Conservation (phyloP, 1,139 yeast species). For the Suhomyces guaymorum region DNA sequence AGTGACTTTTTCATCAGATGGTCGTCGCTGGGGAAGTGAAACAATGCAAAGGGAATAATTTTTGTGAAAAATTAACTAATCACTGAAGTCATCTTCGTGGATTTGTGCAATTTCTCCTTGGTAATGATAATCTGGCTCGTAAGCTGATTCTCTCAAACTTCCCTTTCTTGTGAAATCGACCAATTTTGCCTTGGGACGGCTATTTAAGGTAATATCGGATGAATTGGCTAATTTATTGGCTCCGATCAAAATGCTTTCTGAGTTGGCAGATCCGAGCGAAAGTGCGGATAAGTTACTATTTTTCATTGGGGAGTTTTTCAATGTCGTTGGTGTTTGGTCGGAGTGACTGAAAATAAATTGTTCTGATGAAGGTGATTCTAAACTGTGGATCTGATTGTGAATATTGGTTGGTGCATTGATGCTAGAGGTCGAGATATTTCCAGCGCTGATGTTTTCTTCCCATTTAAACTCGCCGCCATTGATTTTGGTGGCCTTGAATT, state of each 20-base stretch:
- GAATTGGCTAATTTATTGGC: slow-evolving; percentile 12
- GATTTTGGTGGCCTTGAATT: slow-evolving; percentile 31
- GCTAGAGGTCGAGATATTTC: slow-evolving; percentile 10
- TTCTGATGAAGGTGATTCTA: slow-evolving; percentile 20
- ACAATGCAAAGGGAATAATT: slow-evolving; percentile 6
- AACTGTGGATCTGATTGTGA: slow-evolving; percentile 9
- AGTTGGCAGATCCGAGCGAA: slow-evolving; percentile 17
- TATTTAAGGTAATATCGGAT: slow-evolving; percentile 11
- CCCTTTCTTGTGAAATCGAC: slow-evolving; percentile 56
- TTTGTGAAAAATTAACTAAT: slow-evolving; percentile 20
- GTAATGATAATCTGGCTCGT: slow-evolving; percentile 28
- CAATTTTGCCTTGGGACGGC: slow-evolving; percentile 40
- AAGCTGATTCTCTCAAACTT: slow-evolving; percentile 44
- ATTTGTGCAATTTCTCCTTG: slow-evolving; percentile 41
- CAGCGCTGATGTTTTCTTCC: slow-evolving; percentile 18
- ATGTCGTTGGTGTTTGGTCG: slow-evolving; percentile 15
- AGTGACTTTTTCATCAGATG: no score
- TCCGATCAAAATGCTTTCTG: slow-evolving; percentile 11
- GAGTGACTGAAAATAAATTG: slow-evolving; percentile 12
- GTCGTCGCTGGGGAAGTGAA: slow-evolving; percentile 3
- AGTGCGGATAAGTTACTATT: slow-evolving; percentile 22
- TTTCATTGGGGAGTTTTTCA: slow-evolving; percentile 14
- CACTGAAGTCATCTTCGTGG: slow-evolving; percentile 39
- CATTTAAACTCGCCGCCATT: slow-evolving; percentile 33
- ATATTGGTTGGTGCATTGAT: slow-evolving; percentile 14